phyloP scores from a whole-genome alignment of 2,329 filamentous ascomycete genomes.

The Aaosphaeria pasadenensis region DNA sequence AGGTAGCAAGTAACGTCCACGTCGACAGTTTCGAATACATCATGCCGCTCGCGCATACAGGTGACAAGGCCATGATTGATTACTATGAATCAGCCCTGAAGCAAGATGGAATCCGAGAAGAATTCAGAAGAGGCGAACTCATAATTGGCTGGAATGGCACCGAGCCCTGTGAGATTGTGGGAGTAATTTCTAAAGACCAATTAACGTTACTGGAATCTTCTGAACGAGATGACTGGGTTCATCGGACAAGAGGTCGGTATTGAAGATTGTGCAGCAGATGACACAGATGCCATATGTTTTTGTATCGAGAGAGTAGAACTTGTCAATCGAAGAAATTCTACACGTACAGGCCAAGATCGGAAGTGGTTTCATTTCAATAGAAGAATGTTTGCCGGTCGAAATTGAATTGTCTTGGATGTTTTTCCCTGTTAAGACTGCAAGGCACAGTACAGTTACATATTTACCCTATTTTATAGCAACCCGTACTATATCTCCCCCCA shows the following conservation, averaged over 20 bases:
- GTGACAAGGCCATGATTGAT: neutral
- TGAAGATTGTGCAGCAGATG: neutral
- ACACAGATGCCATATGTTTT: neutral
- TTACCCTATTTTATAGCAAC: too few species aligned
- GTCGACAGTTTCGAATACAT: neutral
- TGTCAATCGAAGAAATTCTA: neutral
- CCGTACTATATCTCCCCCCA: neutral
- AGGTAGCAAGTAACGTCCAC: neutral
- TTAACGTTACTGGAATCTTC: neutral
- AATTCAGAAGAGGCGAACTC: neutral
- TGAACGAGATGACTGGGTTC: neutral
- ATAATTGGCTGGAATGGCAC: neutral
- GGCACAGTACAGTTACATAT: too few species aligned
- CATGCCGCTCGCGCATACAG: neutral
- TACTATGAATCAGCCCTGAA: neutral
- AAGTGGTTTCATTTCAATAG: neutral
- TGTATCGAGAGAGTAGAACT: neutral
- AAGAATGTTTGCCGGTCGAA: neutral
- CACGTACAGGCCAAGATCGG: neutral
- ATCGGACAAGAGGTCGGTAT: neutral
- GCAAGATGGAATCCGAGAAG: neutral
- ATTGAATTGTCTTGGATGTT: neutral
- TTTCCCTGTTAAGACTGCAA: too few species aligned
- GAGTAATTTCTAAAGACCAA: neutral
- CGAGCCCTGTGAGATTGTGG: neutral